These are phyloP conservation scores for Hondaea fermentalgiana DNA, from an alignment of 108 stramenopile genomes.

Conservation along the genomic window DNA sequence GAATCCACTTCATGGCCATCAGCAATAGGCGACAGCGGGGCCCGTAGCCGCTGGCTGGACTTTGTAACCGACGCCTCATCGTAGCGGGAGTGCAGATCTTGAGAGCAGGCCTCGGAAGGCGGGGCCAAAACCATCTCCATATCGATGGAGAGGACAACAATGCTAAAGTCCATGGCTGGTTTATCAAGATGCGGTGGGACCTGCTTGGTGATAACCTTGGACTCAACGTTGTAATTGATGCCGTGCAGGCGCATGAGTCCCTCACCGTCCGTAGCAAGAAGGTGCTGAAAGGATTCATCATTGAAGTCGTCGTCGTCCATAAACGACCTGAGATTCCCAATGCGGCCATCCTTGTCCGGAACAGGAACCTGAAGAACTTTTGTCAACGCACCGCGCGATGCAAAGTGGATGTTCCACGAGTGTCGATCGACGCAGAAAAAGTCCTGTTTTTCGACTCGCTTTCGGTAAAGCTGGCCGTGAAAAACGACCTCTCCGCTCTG, in stretches of 20 bases:
- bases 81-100: no score
- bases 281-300: neutral
- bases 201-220: neutral
- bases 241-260: neutral
- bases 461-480: neutral
- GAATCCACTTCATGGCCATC: no score
- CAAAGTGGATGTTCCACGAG: neutral
- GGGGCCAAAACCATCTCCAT: neutral
- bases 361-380: neutral
- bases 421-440: neutral
- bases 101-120: neutral
- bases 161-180: neutral
- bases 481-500: neutral
- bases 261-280: neutral
- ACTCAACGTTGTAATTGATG: neutral
- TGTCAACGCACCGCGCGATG: neutral
- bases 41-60: no score
- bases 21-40: no score
- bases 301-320: neutral
- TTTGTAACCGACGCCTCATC: no score
- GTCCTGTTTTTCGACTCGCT: neutral
- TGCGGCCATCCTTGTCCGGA: neutral
- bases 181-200: neutral
- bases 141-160: neutral
- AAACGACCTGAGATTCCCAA: neutral